Base-by-base conservation (phyloP, 108 stramenopile genomes). In the Cyclotella baltica region DNA sequence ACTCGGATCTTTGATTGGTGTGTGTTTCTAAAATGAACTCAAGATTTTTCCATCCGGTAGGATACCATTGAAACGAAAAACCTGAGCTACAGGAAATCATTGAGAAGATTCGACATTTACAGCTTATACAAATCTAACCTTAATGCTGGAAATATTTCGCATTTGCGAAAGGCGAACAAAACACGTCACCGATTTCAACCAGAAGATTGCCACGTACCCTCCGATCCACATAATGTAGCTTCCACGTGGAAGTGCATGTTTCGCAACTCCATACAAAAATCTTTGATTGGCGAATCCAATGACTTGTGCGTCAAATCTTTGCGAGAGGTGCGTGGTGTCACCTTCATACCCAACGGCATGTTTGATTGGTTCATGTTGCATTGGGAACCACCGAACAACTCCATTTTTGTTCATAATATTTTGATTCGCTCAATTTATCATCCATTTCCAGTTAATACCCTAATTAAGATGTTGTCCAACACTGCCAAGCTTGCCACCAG, bases 401-500 rank as follows among this genome's bases (percentile, higher is more conserved):
- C n/a, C 47, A 16, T 48, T 16, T 6, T 48, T 48, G 47, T 48
- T n/a, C 3, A 11, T 30, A 22, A 64, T 20, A 29, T 73, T 0
- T n/a, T 6, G 47, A 23, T 43, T n/a, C 67, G 22, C 22, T 66
- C 6, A n/a, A 2, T 11, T 25, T 15, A 43, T 0, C 18, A 69
- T 33, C 31, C 38, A 35, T 18, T 38, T 40, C 28, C 6, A 35
- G 38, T 9, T 2, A 58, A 72, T 47, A n/a, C n/a, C n/a, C n/a
- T n/a, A n/a, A n/a, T 22, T 50, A 52, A 55, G 40, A 78, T 78
- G 77, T 63, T 78, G 34, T 78, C 77, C 27, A 72, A 65, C 63
- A 66, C 71, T 15, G 77, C 72, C 62, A 78, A 73, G 35, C 18
- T 78, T 48, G 71, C 72, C 29, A 25, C 72, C 20, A 72, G 29